Base-by-base conservation (phyloP, 768 basidiomycete genomes). In the Podaxis pistillaris region DNA sequence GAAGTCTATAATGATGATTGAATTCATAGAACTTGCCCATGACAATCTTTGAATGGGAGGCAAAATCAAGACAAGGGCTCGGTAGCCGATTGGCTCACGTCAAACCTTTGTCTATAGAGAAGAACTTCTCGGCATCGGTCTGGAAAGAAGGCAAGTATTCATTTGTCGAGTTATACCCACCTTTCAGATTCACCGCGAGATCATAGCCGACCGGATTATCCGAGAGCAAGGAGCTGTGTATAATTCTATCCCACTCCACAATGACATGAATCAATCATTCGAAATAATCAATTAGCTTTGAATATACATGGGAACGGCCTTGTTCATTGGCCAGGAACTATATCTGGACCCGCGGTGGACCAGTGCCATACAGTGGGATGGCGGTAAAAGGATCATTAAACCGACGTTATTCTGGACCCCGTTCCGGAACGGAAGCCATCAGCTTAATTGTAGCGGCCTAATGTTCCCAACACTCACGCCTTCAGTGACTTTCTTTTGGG, bases 161-260 rank as follows among this genome's bases (percentile, higher is more conserved):
- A 59, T 59, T 59, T 51, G 58, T 59, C 49, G 36, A 59, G 36
- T 50, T 59, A 17, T 59, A 59, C 58, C 37, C 58, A 59, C 36
- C 47, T 28, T 51, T 24, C 49, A 51, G 28, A 44, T 12, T n/a
- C 12, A 1, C 33, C 37, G 58, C 22, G 33, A 51, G 37, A 50
- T 59, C 33, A 59, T 51, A n/a, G 49, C 26, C 58, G 58, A 28
- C 26, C 36, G 38, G 8, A 38, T 40, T 36, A 24, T 38, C 49
- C 58, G 58, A 41, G 19, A 51, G 49, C 41, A 44, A 47, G 19
- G 26, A 59, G 47, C 58, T 59, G n/a, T 50, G 22, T 36, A 36
- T 4, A 22, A 22, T 51, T 22, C 30, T 30, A 26, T 59, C 58
- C 58, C 58, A 59, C 58, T 59, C 58, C 58, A 59, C 58, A 50